Evolutionary conservation across 2,329 filamentous ascomycete species (phyloP).

Genomic region (Stemphylium beticola): DNA sequence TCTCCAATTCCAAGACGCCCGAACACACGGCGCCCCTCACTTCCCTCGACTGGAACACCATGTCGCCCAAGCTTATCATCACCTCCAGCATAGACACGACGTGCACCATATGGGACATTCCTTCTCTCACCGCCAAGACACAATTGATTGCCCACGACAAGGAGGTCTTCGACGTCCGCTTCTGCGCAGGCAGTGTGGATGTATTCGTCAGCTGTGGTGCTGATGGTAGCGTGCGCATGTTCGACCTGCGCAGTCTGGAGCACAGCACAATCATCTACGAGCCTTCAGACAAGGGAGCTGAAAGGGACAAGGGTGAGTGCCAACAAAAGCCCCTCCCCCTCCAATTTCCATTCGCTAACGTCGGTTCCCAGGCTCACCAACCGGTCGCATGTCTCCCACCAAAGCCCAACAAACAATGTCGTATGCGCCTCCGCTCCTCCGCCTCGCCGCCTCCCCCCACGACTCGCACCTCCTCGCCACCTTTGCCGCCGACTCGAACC

Average conservation of each 20-base stretch:
- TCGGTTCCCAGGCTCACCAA: constrained; percentile 50
- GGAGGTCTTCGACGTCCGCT: constrained; percentile 97
- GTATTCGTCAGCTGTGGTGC: constrained; percentile 98
- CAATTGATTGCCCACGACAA: constrained; percentile 99
- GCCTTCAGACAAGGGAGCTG: constrained; percentile 79
- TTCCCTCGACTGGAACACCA: constrained; percentile 96
- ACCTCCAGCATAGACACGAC: constrained; percentile 99
- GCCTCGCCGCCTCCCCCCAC: constrained; percentile 88
- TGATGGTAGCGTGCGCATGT: constrained; percentile 98
- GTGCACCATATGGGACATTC: constrained; percentile 99
- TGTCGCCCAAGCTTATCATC: constrained; percentile 96
- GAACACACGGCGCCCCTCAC: constrained; percentile 97
- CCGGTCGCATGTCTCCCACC: constrained; percentile 69
- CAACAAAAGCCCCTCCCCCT: no score
- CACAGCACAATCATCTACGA: constrained; percentile 99
- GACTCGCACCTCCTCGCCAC: constrained; percentile 96
- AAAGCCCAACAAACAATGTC: constrained; percentile 77
- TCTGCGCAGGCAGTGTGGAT: constrained; percentile 97
- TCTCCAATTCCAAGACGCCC: constrained; percentile 98
- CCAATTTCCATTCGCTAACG: constrained; percentile 8
- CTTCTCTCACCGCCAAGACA: constrained; percentile 95
- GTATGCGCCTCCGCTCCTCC: constrained; percentile 69
- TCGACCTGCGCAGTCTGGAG: constrained; percentile 92
- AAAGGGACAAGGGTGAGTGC: constrained; percentile 52
- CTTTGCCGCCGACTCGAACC: constrained; percentile 89